Percentiles rank a stretch among this genome's conserved stretches.
These are phyloP conservation scores for grape (Vitis vinifera) DNA, from an alignment of 164 flowering plant genomes.

Conservation along the genomic window DNA sequence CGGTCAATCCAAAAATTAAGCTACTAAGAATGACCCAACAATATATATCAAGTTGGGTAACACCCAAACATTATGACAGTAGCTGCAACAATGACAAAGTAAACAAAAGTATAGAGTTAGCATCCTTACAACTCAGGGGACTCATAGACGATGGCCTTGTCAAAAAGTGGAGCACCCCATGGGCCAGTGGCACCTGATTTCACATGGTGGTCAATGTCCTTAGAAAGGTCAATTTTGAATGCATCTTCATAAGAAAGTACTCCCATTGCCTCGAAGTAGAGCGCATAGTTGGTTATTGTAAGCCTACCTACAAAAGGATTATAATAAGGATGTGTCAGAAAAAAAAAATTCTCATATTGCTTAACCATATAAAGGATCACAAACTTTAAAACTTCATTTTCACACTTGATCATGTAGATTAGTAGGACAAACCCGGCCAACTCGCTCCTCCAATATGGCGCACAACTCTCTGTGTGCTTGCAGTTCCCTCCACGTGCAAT, in stretches of 20 bases:
- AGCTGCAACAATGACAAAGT: not conserved
- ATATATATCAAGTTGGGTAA: too few species aligned
- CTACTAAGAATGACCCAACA: too few species aligned
- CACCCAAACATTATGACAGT: not conserved
- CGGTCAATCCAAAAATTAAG: too few species aligned
- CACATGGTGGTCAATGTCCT: constrained; percentile 48
- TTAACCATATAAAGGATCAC: too few species aligned
- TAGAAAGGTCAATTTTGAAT: constrained; percentile 72
- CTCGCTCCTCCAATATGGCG: constrained; percentile 86
- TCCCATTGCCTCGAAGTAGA: constrained; percentile 90
- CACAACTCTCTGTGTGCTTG: constrained; percentile 75
- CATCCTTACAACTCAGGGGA: constrained; percentile 70
- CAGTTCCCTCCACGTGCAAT: constrained; percentile 90
- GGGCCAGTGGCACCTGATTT: constrained; percentile 84
- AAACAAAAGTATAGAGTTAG: not conserved
- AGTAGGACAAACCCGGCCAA: constrained; percentile 74
- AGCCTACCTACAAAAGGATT: constrained; percentile 67
- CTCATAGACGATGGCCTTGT: constrained; percentile 80
- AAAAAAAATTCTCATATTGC: not conserved
- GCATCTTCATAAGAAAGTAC: constrained; percentile 77
- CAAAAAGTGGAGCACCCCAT: constrained; percentile 96
- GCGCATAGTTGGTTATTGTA: constrained; percentile 81
- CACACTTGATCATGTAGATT: too few species aligned
- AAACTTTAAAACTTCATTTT: too few species aligned
- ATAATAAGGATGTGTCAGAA: not conserved